phyloP scores from a whole-genome alignment of 2,329 filamentous ascomycete genomes.

The Hawksworthiomyces lignivorus region DNA sequence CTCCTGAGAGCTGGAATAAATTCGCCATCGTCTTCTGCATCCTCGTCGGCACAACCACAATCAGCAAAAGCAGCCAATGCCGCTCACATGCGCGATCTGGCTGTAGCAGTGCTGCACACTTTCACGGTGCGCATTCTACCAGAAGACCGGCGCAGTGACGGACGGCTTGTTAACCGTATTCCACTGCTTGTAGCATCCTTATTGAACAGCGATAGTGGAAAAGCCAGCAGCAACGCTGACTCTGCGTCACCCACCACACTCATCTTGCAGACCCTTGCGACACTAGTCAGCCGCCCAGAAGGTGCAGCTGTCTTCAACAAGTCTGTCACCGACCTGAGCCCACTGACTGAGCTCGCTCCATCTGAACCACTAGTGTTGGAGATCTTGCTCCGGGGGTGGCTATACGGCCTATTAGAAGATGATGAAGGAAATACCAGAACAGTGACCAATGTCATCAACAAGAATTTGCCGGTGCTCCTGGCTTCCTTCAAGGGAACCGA shows the following conservation, averaged over 20 bases:
- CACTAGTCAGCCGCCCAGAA: slow-evolving; percentile 42
- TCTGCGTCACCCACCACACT: slow-evolving; percentile 43
- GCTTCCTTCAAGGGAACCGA: slow-evolving; percentile 52
- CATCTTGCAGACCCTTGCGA: slow-evolving; percentile 50
- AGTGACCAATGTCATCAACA: slow-evolving; percentile 35
- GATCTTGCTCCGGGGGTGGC: slow-evolving; percentile 49
- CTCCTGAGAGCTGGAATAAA: slow-evolving; percentile 47
- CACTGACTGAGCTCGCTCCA: slow-evolving; percentile 50
- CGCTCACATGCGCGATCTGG: slow-evolving; percentile 55
- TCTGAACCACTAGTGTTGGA: slow-evolving; percentile 46
- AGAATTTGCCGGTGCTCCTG: slow-evolving; percentile 39
- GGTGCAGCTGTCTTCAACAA: slow-evolving; percentile 42
- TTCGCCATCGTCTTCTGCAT: not conserved
- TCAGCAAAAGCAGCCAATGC: slow-evolving; percentile 30
- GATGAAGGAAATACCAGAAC: slow-evolving; percentile 17
- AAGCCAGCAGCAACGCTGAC: slow-evolving; percentile 16
- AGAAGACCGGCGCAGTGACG: slow-evolving; percentile 32
- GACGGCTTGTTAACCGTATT: slow-evolving; percentile 45
- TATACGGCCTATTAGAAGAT: slow-evolving; percentile 26
- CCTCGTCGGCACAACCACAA: slow-evolving; percentile 15
- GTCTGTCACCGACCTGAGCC: slow-evolving; percentile 37
- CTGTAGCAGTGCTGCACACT: slow-evolving; percentile 54
- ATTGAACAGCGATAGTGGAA: slow-evolving; percentile 31
- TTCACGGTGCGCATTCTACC: slow-evolving; percentile 50
- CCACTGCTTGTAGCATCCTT: slow-evolving; percentile 45